phyloP scores from a whole-genome alignment of 169 alveolate species.

The Plasmodium adleri region DNA sequence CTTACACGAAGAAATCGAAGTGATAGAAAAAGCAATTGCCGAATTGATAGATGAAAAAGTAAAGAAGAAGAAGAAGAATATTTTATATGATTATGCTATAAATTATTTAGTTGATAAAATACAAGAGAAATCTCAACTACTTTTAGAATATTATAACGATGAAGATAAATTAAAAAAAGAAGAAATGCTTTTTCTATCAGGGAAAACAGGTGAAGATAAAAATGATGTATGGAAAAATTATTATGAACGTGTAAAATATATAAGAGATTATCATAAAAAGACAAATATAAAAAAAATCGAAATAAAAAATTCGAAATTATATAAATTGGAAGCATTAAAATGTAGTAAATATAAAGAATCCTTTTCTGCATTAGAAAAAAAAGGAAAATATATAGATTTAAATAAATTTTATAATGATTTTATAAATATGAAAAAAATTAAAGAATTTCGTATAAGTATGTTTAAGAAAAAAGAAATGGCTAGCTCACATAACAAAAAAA shows the following conservation, averaged over 20 bases:
- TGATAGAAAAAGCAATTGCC: slow-evolving; percentile 76
- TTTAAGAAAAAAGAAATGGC: slow-evolving; percentile 61
- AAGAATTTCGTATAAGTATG: slow-evolving; percentile 75
- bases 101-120: slow-evolving; percentile 59
- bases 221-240: slow-evolving; percentile 85
- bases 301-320: slow-evolving; percentile 63
- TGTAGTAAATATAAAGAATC: slow-evolving; percentile 77
- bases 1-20: slow-evolving; percentile 80
- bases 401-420: slow-evolving; percentile 81
- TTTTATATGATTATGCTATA: slow-evolving; percentile 71
- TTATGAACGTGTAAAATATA: slow-evolving; percentile 81
- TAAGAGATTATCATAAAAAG: slow-evolving; percentile 81
- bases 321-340: slow-evolving; percentile 80
- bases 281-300: slow-evolving; percentile 76
- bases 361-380: slow-evolving; percentile 87
- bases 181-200: slow-evolving; percentile 71
- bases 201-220: slow-evolving; percentile 74
- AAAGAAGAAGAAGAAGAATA: slow-evolving; percentile 37
- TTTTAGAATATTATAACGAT: slow-evolving; percentile 56
- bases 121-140: slow-evolving; percentile 73
- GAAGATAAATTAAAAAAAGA: slow-evolving; percentile 73
- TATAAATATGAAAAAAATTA: slow-evolving; percentile 84
- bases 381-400: slow-evolving; percentile 85
- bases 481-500: slow-evolving; percentile 13
- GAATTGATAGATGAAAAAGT: slow-evolving; percentile 78